phyloP scores from a whole-genome alignment of 78 protist species.

The Emiliania huxleyi region DNA sequence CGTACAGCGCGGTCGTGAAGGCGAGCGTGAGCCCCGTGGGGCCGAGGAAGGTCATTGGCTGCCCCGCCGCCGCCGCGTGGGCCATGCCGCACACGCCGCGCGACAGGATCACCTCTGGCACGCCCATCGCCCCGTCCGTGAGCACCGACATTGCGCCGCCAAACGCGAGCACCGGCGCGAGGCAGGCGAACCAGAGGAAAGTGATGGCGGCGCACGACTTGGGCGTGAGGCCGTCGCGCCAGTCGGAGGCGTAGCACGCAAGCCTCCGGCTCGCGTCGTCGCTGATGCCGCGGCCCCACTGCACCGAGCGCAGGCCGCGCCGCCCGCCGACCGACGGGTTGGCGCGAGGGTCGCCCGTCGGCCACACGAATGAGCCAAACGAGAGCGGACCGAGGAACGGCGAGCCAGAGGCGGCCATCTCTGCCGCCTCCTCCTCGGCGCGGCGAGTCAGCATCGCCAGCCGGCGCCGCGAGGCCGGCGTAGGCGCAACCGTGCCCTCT shows the following conservation, averaged over 20 bases:
- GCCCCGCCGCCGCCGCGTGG: background rate
- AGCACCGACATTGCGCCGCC: background rate
- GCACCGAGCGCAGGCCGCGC: background rate
- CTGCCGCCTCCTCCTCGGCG: background rate
- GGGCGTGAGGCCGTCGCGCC: background rate
- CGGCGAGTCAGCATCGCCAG: background rate
- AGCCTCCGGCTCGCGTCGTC: background rate
- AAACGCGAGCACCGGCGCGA: conserved; percentile 20
- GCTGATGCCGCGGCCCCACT: background rate
- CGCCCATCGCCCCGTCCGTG: conserved; percentile 9
- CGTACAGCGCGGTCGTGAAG: conserved; percentile 16
- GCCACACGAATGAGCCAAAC: background rate
- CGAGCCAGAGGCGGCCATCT: background rate
- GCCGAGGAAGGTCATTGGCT: conserved; percentile 5
- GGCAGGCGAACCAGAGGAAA: background rate
- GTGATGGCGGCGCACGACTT: background rate
- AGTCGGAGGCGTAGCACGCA: background rate
- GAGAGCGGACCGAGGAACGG: background rate
- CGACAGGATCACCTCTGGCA: background rate
- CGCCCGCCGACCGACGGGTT: background rate
- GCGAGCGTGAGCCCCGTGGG: conserved; percentile 18
- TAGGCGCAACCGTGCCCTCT: background rate
- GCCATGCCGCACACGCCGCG: conserved; percentile 13
- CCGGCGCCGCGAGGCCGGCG: background rate
- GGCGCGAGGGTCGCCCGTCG: background rate